These are phyloP conservation scores for Cladosporium cucumerinum DNA, from an alignment of 2,329 filamentous ascomycete species.

Conservation along the genomic window DNA sequence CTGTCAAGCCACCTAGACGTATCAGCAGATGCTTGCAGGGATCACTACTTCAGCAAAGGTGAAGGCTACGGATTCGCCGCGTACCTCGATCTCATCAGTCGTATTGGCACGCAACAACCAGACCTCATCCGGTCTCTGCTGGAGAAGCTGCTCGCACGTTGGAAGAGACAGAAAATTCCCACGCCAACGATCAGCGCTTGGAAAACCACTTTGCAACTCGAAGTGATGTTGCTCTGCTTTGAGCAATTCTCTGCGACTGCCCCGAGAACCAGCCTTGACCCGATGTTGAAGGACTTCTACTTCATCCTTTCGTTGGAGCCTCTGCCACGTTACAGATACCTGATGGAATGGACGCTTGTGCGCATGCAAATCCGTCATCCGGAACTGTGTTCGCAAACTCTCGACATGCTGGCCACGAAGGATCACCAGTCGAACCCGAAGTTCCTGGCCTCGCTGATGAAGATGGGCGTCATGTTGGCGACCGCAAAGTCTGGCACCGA, in stretches of 20 bases:
- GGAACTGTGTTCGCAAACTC: slow-evolving; percentile 32
- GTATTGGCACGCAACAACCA: slow-evolving; percentile 30
- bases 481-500: slow-evolving; percentile 37
- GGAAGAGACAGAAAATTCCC: slow-evolving; percentile 43
- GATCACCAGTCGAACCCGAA: slow-evolving; percentile 49
- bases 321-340: slow-evolving; percentile 46
- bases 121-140: slow-evolving; percentile 27
- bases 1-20: slow-evolving; percentile 30
- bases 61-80: slow-evolving; percentile 45
- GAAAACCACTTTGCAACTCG: slow-evolving; percentile 49
- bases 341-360: slow-evolving; percentile 49
- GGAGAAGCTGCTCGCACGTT: slow-evolving; percentile 36
- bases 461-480: slow-evolving; percentile 43
- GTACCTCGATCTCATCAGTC: slow-evolving; percentile 44
- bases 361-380: slow-evolving; percentile 40
- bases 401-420: slow-evolving; percentile 37
- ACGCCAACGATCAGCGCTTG: slow-evolving; percentile 45
- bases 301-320: slow-evolving; percentile 45
- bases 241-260: slow-evolving; percentile 32
- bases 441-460: slow-evolving; percentile 47
- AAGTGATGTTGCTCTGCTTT: slow-evolving; percentile 43
- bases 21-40: slow-evolving; percentile 33
- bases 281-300: slow-evolving; percentile 39
- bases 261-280: slow-evolving; percentile 19
- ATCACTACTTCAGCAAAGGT: slow-evolving; percentile 44